These are phyloP conservation scores for Gaillardinia entomophila DNA, from an alignment of 805 yeast genomes.

Conservation along the genomic window DNA sequence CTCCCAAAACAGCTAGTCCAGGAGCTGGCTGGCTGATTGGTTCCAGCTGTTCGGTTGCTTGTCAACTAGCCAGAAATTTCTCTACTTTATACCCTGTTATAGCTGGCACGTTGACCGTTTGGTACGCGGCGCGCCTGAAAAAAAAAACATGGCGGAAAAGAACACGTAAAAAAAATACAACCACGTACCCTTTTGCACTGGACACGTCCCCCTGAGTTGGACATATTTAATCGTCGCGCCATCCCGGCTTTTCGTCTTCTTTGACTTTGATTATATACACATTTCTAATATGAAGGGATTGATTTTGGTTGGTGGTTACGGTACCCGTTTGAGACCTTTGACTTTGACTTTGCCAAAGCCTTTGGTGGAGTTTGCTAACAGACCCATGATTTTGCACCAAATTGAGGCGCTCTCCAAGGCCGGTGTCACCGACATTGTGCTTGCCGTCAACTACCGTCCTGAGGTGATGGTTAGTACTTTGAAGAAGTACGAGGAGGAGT, in stretches of 20 bases:
- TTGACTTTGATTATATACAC: not conserved
- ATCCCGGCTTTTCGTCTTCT: not conserved
- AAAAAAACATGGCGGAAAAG: not conserved
- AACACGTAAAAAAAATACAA: not conserved
- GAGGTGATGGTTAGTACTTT: constrained; percentile 97
- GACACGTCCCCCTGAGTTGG: not conserved
- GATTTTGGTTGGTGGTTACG: constrained; percentile 98
- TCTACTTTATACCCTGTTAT: too few species aligned
- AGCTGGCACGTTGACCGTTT: too few species aligned
- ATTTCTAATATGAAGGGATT: constrained; percentile 74
- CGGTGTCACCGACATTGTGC: constrained; percentile 96
- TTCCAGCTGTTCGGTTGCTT: too few species aligned
- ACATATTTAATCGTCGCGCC: too few species aligned
- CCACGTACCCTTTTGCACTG: not conserved
- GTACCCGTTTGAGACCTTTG: constrained; percentile 99
- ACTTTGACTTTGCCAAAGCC: constrained; percentile 95
- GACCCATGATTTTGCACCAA: constrained; percentile 98
- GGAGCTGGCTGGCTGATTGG: too few species aligned
- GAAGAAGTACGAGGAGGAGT: constrained; percentile 88
- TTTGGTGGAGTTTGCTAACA: constrained; percentile 95
- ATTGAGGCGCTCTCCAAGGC: constrained; percentile 97
- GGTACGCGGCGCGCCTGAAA: not conserved
- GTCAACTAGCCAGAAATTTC: too few species aligned
- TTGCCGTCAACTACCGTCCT: constrained; percentile 99
- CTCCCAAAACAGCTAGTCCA: too few species aligned